Evolutionary conservation across 2,329 filamentous ascomycete species (phyloP), one percentile per base, ranked within the genome.

Genomic region (Ophiostoma novo-ulmi): DNA sequence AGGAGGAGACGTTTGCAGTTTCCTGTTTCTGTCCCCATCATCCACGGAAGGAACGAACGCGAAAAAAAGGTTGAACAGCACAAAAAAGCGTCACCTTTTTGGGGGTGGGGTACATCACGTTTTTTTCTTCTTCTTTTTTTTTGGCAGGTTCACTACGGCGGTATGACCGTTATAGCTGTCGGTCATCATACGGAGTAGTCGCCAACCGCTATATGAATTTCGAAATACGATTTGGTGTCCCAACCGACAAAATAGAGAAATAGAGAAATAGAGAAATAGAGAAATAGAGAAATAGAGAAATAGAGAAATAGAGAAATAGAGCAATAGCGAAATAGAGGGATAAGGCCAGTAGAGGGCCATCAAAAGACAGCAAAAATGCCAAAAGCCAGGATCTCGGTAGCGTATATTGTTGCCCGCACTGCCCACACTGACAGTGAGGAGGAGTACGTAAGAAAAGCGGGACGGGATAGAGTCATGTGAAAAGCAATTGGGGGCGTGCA

Each of bases 391-490:
- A 35, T n/a, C 17, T 58, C 17, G 52, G 52, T 58, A 58, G 52
- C 52, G 52, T 22, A 26, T 26, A 13, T 58, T 58, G 52, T n/a
- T 26, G 52, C 52, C 52, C 52, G 52, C 52, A 58, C 52, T 58
- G 52, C 52, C 52, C 52, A n/a, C 11, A 58, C 61, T 65, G 63
- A 11, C 63, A 13, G 31, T 31, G 63, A 36, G 52, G 66, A 70
- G 55, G 39, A 63, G 68, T 69, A 67, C 67, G 67, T 48, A 65
- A 58, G 67, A 69, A 71, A 71, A 67, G 68, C 70, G 68, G 68
- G 70, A 67, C 61, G 31, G 52, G 66, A 44, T 44, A 67, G 70
- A 68, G 69, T 70, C 69, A 70, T 68, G 48, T 55, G 48, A 58
- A 58, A 17, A 26, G 20, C n/a, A 58, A 3, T 31, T 31, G 31